A percentile compares a stretch with the other conserved stretches of the same genome.
These are phyloP conservation scores for Rhizopogon vulgaris DNA, from an alignment of 768 basidiomycete genomes.

Conservation along the genomic window DNA sequence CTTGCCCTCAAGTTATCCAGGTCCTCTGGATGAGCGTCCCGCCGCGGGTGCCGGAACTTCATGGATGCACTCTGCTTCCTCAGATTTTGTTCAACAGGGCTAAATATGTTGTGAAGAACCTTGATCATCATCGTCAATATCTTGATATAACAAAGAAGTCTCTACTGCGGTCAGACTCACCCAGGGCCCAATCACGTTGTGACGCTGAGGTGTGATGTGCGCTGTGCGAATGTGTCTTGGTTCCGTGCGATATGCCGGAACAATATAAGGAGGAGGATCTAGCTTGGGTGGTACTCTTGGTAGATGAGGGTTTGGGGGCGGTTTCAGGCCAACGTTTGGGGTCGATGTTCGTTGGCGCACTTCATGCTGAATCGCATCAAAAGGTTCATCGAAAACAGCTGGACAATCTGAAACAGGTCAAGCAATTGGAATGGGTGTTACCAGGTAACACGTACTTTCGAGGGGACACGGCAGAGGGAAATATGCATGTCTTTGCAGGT, in stretches of 20 bases:
- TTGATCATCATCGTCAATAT: slow-evolving; percentile 14
- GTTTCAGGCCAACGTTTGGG: slow-evolving; percentile 17
- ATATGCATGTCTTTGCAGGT: slow-evolving; percentile 45
- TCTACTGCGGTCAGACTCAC: slow-evolving; percentile 29
- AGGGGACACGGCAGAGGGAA: slow-evolving; percentile 24
- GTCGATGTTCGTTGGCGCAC: slow-evolving; percentile 25
- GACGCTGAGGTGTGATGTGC: slow-evolving; percentile 45
- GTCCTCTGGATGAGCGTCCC: neutral
- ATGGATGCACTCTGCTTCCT: slow-evolving; percentile 40
- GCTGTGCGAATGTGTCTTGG: slow-evolving; percentile 37
- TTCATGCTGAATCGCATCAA: slow-evolving; percentile 45
- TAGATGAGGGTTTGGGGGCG: slow-evolving; percentile 26
- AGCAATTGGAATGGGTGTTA: slow-evolving; percentile 1
- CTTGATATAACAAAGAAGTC: slow-evolving; percentile 1
- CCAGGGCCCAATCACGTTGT: slow-evolving; percentile 46
- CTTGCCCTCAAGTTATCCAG: slow-evolving; percentile 14
- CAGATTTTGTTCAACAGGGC: slow-evolving; percentile 27
- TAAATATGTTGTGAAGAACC: slow-evolving; percentile 42
- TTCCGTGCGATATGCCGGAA: slow-evolving; percentile 49
- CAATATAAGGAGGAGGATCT: slow-evolving; percentile 31
- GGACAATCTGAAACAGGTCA: slow-evolving; percentile 42
- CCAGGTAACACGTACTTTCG: slow-evolving; percentile 33
- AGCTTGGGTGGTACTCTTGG: slow-evolving; percentile 27
- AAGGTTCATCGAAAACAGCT: slow-evolving; percentile 38
- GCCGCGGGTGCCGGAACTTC: slow-evolving; percentile 24